Percentiles rank a stretch among this genome's conserved stretches.
Evolutionary conservation across 768 basidiomycete species (phyloP).

Genomic region (Suillus americanus): DNA sequence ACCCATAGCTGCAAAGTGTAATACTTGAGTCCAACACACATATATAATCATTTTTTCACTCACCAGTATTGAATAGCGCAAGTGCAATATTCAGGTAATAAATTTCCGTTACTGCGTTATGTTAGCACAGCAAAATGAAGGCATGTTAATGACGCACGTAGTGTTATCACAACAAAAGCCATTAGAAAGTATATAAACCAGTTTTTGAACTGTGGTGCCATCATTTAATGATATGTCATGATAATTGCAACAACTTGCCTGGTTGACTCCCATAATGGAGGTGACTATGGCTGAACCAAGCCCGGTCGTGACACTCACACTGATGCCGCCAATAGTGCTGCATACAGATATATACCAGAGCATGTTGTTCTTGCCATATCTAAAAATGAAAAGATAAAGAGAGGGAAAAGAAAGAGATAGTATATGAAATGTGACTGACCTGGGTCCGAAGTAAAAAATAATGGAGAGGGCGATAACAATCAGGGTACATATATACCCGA

Average conservation of each 20-base stretch:
- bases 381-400: constrained; percentile 21
- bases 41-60: constrained; percentile 21
- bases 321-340: constrained; percentile 94
- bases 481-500: constrained; percentile 64
- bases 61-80: constrained; percentile 90
- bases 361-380: constrained; percentile 91
- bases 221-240: neutral
- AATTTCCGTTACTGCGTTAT: constrained; percentile 73
- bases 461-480: constrained; percentile 67
- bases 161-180: constrained; percentile 82
- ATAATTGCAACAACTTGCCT: constrained; percentile 44
- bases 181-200: constrained; percentile 92
- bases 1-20: constrained; percentile 58
- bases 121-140: constrained; percentile 12
- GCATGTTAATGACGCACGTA: constrained; percentile 34
- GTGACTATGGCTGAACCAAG: constrained; percentile 90
- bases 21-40: constrained; percentile 1
- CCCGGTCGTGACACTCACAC: constrained; percentile 92
- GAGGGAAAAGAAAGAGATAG: constrained; percentile 4
- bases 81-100: constrained; percentile 96
- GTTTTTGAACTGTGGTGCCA: constrained; percentile 65
- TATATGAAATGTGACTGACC: constrained; percentile 37
- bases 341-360: constrained; percentile 94
- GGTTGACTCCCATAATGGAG: constrained; percentile 71
- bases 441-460: constrained; percentile 81